Evolutionary conservation across 495 filamentous ascomycete species (phyloP).

Genomic region (Tirmania nivea): DNA sequence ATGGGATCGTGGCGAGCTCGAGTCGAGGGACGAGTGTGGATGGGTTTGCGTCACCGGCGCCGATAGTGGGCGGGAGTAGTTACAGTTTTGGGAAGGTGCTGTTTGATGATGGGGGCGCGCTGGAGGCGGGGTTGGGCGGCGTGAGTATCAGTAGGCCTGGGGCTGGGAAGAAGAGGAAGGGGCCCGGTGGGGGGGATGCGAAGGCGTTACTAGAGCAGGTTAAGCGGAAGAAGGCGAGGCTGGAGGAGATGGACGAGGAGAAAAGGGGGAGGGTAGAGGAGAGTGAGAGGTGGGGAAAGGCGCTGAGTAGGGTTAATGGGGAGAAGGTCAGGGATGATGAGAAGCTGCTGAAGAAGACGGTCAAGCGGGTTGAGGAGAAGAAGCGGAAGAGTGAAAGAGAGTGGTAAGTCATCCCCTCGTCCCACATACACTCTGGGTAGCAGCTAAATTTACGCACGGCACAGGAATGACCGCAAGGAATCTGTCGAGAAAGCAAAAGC

Average conservation of each 20-base stretch:
- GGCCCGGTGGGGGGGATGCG: constrained; percentile 58
- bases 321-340: constrained; percentile 81
- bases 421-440: not conserved
- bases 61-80: constrained; percentile 28
- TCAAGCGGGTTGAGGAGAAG: constrained; percentile 72
- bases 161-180: constrained; percentile 29
- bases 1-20: not conserved
- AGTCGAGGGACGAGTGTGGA: constrained; percentile 32
- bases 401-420: constrained; percentile 30
- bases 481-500: constrained; percentile 54
- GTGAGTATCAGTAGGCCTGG: constrained; percentile 26
- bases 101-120: constrained; percentile 62
- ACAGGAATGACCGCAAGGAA: constrained; percentile 42
- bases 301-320: constrained; percentile 68
- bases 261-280: constrained; percentile 71
- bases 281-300: constrained; percentile 86
- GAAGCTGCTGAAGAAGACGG: constrained; percentile 72
- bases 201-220: constrained; percentile 47
- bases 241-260: constrained; percentile 46
- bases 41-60: constrained; percentile 13
- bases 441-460: constrained; percentile 4
- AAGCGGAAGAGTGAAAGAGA: constrained; percentile 81
- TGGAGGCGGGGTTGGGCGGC: constrained; percentile 42
- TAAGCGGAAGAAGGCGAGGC: constrained; percentile 47
- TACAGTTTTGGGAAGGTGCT: constrained; percentile 73